Conservation (phyloP, 371 early-diverging fungal genomes). For the Parasitella parasitica region DNA sequence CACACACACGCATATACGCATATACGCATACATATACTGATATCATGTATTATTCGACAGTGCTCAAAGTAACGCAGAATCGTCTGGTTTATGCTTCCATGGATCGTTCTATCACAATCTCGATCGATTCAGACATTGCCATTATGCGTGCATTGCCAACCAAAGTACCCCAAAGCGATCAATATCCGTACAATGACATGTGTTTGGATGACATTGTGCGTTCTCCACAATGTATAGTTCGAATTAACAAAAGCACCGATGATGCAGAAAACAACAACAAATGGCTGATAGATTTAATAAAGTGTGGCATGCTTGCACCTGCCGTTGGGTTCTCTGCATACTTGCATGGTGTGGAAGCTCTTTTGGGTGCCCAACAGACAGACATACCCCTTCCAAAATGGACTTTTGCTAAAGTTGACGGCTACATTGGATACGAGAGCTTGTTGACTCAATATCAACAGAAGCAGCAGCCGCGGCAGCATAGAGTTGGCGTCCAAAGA, state of each 20-base stretch:
- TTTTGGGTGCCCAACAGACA: too few relatives aligned
- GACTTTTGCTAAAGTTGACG: background rate
- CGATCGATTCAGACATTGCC: conserved; percentile 21
- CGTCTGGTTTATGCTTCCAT: conserved; percentile 13
- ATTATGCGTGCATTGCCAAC: conserved; percentile 3
- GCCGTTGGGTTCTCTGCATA: conserved; percentile 12
- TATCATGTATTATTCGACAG: conserved; percentile 1
- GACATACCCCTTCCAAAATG: conserved; percentile 14
- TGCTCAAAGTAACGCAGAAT: conserved; percentile 14
- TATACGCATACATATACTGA: background rate
- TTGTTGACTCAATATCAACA: background rate
- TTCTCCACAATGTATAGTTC: conserved; percentile 23
- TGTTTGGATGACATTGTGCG: background rate
- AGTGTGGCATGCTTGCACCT: background rate
- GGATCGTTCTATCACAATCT: background rate
- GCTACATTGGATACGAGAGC: conserved; percentile 5
- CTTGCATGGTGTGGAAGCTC: conserved; percentile 17
- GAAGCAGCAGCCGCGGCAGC: background rate
- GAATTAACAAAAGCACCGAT: background rate
- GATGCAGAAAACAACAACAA: background rate
- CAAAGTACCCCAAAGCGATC: background rate
- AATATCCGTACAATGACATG: background rate
- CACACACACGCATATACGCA: too few relatives aligned
- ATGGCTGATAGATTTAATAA: background rate
- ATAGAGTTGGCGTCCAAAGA: background rate